Conservation (phyloP, 2,329 filamentous ascomycete genomes). For the Ambrosiella beaveri region DNA sequence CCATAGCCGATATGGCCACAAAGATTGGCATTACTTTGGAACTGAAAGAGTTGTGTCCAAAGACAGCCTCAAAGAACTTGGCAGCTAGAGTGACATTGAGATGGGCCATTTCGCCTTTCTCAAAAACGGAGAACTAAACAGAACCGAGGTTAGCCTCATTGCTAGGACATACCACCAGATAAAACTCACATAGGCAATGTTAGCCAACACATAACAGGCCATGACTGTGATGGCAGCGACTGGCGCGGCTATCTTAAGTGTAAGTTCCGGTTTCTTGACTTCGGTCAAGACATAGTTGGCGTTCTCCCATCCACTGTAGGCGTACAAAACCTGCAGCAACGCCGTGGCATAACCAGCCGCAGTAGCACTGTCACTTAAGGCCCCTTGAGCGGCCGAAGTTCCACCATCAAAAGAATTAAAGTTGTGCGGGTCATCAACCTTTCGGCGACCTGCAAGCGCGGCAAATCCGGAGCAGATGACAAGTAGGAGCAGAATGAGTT, state of each 20-base stretch:
- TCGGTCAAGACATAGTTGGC: slow-evolving; percentile 45
- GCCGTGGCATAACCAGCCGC: slow-evolving; percentile 23
- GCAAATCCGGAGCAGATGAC: slow-evolving; percentile 45
- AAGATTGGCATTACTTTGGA: slow-evolving; percentile 33
- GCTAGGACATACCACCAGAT: neutral
- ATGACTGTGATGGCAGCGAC: slow-evolving; percentile 34
- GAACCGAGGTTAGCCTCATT: neutral
- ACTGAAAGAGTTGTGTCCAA: slow-evolving; percentile 34
- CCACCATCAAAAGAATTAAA: slow-evolving; percentile 35
- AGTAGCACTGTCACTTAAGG: neutral
- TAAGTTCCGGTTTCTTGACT: slow-evolving; percentile 35
- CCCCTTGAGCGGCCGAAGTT: too few species aligned
- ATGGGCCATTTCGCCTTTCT: slow-evolving; percentile 37
- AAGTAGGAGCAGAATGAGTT: slow-evolving; percentile 40
- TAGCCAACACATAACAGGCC: slow-evolving; percentile 44
- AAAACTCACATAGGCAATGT: slow-evolving; percentile 34
- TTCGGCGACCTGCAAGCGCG: slow-evolving; percentile 32
- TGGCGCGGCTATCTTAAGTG: slow-evolving; percentile 37
- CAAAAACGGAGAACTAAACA: slow-evolving; percentile 36
- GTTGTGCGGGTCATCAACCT: slow-evolving; percentile 34
- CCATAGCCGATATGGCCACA: slow-evolving; percentile 42
- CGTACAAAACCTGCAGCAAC: slow-evolving; percentile 40
- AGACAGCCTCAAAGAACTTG: slow-evolving; percentile 44
- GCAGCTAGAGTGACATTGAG: slow-evolving; percentile 44
- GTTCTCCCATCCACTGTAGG: slow-evolving; percentile 47